Conservation (phyloP, 345 rosid species). For the Eucalyptus shirleyi region DNA sequence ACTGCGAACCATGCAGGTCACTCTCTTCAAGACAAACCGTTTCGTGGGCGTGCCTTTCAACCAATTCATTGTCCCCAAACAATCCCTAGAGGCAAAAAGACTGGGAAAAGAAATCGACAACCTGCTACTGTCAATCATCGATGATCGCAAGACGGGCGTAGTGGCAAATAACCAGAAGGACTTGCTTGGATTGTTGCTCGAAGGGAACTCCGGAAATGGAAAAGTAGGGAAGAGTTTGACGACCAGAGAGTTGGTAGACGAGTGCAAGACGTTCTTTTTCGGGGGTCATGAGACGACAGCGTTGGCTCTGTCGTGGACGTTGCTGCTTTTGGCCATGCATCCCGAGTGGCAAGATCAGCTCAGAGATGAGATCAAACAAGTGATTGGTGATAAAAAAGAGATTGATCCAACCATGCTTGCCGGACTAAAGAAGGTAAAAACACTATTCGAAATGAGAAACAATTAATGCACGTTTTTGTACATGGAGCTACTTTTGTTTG, state of each 20-base stretch:
- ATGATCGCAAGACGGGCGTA: conserved; percentile 15
- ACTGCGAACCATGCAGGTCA: conserved; percentile 58
- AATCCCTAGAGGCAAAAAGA: conserved; percentile 35
- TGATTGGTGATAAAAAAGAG: conserved; percentile 35
- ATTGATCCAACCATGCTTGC: conserved; percentile 55
- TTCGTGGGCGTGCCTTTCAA: conserved; percentile 82
- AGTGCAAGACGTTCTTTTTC: conserved; percentile 94
- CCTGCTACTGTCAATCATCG: conserved; percentile 48
- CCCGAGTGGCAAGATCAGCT: conserved; percentile 72
- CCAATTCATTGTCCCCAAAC: conserved; percentile 33
- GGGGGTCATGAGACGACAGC: conserved; percentile 96
- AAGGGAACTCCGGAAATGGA: conserved; percentile 14
- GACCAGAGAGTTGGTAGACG: conserved; percentile 58
- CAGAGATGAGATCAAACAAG: conserved; percentile 67
- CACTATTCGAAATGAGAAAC: background rate
- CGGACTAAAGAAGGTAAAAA: conserved; percentile 73
- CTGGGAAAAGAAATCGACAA: conserved; percentile 66
- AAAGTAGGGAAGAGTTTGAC: conserved; percentile 30
- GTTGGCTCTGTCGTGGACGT: conserved; percentile 77
- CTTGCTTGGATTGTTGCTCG: conserved; percentile 51
- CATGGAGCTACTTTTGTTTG: background rate
- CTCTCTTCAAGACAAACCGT: conserved; percentile 67
- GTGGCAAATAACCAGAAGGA: conserved; percentile 11
- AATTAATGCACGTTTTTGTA: background rate
- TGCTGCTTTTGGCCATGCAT: conserved; percentile 65